phyloP scores from a whole-genome alignment of 2,329 filamentous ascomycete genomes.

The Fusarium sp. region DNA sequence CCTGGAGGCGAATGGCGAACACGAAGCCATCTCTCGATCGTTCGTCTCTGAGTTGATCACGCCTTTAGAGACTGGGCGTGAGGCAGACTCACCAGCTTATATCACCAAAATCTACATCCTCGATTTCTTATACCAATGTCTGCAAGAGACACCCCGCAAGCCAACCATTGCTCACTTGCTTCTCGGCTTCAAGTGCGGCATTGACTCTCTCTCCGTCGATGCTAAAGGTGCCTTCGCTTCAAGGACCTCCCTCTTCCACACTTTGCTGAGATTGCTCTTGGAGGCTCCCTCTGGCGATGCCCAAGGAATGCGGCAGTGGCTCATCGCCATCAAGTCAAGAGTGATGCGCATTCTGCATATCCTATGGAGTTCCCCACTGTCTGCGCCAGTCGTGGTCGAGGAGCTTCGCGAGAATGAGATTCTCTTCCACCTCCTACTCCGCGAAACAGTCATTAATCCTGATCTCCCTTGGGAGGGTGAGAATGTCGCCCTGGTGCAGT shows the following conservation, averaged over 20 bases:
- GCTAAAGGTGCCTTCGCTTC: constrained; percentile 77
- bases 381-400: constrained; percentile 78
- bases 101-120: constrained; percentile 86
- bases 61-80: constrained; percentile 78
- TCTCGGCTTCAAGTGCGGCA: constrained; percentile 85
- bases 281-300: constrained; percentile 75
- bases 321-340: constrained; percentile 76
- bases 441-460: constrained; percentile 77
- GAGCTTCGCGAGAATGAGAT: constrained; percentile 86
- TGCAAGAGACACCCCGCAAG: constrained; percentile 78
- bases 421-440: constrained; percentile 80
- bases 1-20: constrained; percentile 84
- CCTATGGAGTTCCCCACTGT: constrained; percentile 86
- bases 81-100: constrained; percentile 78
- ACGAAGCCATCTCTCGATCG: constrained; percentile 81
- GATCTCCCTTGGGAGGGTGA: constrained; percentile 81
- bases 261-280: constrained; percentile 78
- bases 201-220: constrained; percentile 76
- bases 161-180: constrained; percentile 92
- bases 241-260: constrained; percentile 84
- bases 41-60: constrained; percentile 77
- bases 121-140: constrained; percentile 85
- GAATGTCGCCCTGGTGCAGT: constrained; percentile 70
- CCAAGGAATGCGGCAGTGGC: constrained; percentile 74
- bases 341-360: constrained; percentile 80